Base-by-base conservation (phyloP, 176 grass and related monocot genomes). In the barley (Hordeum vulgare) region DNA sequence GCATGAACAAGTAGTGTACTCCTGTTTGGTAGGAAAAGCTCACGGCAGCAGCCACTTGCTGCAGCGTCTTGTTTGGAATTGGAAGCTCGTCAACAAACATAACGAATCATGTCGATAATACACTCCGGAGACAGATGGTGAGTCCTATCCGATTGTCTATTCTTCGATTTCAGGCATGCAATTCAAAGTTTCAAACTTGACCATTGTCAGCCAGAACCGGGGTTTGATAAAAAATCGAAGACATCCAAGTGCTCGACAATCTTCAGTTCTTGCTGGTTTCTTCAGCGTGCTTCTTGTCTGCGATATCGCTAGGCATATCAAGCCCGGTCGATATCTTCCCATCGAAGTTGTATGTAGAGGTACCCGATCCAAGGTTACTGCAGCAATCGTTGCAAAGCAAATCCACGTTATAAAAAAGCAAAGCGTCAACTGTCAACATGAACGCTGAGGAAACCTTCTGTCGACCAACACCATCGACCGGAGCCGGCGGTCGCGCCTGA, bases 401-500 rank as follows among this genome's bases (percentile, higher is more conserved):
- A 3, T 74, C 60, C 18, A 39, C 26, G 6, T 58, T 66, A 31
- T 11, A 25, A 18, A 41, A 40, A 73, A 37, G 11, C 56, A 76
- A 62, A 36, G 23, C 21, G 23, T 7, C 18, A 26, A 44, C 14
- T 17, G 61, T 2, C 29, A 61, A 15, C 4, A 29, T 25, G 27
- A 8, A 36, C 21, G 23, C 0, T 74, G 27, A 88, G 25, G 20
- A 0, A 65, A 76, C 91, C 96, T 95, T 71, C 89, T 93, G 78
- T 98, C 91, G 3, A 94, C 89, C 74, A 98, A 61, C 41, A 98
- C 91, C 85, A 98, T 75, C 3, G 93, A 87, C 28, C 93, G 89
- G 8, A 98, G 93, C 77, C 94, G 93, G 77, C 96, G 95, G 53
- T 98, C 94, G 14, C n/a, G n/a, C n/a, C n/a, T n/a, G n/a, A n/a